Percentiles rank a stretch among this genome's conserved stretches.
Evolutionary conservation across 192 early-diverging fungal species (phyloP).

Genomic region (Gaertneriomyces sp.): DNA sequence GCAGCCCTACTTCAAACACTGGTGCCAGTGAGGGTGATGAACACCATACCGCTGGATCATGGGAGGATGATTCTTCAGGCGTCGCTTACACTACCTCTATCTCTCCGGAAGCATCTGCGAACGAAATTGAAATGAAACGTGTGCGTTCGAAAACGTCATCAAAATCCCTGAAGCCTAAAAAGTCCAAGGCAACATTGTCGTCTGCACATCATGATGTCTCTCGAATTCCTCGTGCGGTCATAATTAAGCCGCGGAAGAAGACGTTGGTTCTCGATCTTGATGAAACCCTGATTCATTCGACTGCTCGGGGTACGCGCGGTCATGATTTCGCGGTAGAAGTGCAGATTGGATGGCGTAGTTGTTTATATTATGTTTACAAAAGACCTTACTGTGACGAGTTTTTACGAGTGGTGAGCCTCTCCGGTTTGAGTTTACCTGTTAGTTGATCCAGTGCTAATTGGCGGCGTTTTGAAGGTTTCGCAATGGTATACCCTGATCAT

Average conservation of each 20-base stretch:
- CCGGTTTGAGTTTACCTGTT: neutral
- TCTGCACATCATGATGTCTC: no score
- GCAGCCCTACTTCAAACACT: no score
- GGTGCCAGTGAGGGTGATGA: no score
- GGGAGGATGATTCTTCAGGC: no score
- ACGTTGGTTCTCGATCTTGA: slow-evolving; percentile 55
- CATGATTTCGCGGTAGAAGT: slow-evolving; percentile 83
- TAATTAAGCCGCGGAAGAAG: slow-evolving; percentile 24
- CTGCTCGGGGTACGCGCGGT: slow-evolving; percentile 50
- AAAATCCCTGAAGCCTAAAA: no score
- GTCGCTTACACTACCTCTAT: no score
- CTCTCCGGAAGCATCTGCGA: no score
- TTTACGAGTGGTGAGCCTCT: slow-evolving; percentile 65
- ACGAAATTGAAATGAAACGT: no score
- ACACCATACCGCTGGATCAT: no score
- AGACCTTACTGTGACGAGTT: slow-evolving; percentile 82
- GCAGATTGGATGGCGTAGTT: slow-evolving; percentile 71
- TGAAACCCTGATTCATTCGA: slow-evolving; percentile 83
- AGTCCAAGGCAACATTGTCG: no score
- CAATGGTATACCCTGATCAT: slow-evolving; percentile 91
- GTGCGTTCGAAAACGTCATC: no score
- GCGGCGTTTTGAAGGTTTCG: slow-evolving; percentile 50
- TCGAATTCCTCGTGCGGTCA: no score
- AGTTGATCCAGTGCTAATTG: neutral
- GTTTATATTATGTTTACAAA: slow-evolving; percentile 88